These are phyloP conservation scores for Chaetomium sp. DNA, from an alignment of 2,329 filamentous ascomycete genomes.

Conservation along the genomic window DNA sequence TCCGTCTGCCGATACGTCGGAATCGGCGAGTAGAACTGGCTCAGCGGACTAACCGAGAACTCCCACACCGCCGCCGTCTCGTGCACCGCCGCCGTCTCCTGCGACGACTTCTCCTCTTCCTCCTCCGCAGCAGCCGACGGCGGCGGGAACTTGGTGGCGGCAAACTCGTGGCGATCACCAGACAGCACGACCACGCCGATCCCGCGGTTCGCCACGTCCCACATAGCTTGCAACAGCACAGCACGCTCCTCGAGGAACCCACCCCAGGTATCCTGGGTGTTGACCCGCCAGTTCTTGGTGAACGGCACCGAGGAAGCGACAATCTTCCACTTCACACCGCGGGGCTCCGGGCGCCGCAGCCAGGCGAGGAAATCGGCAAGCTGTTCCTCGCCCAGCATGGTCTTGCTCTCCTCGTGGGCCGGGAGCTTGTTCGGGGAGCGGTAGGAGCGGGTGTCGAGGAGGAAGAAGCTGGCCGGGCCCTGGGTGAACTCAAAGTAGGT, in stretches of 20 bases:
- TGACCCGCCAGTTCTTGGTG: conserved; percentile 94
- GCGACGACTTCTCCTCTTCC: background rate
- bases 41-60: conserved; percentile 85
- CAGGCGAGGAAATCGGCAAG: conserved; percentile 73
- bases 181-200: conserved; percentile 77
- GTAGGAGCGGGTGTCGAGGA: conserved; percentile 86
- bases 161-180: conserved; percentile 95
- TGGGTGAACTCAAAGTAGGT: conserved; percentile 89
- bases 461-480: conserved; percentile 88
- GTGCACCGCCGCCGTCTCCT: conserved; percentile 51
- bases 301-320: conserved; percentile 87
- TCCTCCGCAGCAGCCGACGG: conserved; percentile 30
- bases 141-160: conserved; percentile 72
- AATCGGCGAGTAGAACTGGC: conserved; percentile 87
- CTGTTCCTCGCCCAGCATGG: conserved; percentile 79
- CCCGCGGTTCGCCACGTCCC: conserved; percentile 71
- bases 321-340: conserved; percentile 87
- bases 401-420: conserved; percentile 57
- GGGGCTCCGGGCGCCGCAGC: conserved; percentile 64
- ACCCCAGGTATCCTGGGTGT: conserved; percentile 86
- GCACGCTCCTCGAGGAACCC: conserved; percentile 79
- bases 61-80: conserved; percentile 68
- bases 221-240: conserved; percentile 81
- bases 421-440: conserved; percentile 63
- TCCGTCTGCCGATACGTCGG: conserved; percentile 78